phyloP scores from a whole-genome alignment of 139 green algal species.

The Monoraphidium neglectum region DNA sequence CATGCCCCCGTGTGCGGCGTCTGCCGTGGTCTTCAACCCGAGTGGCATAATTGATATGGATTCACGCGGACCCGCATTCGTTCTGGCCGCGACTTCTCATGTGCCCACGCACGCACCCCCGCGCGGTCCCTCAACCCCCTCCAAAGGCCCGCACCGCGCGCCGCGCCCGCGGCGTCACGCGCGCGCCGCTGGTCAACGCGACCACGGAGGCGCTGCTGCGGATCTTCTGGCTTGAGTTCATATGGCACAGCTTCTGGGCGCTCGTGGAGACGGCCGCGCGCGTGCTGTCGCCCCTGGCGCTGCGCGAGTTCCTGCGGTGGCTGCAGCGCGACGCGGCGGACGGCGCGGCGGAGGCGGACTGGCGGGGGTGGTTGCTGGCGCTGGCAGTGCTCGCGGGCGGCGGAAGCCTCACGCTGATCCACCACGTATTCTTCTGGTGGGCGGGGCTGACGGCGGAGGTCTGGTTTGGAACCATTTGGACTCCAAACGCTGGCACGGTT shows the following conservation, averaged over 20 bases:
- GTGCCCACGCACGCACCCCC: background rate
- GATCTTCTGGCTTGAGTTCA: constrained; percentile 49
- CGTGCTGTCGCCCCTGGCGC: constrained; percentile 61
- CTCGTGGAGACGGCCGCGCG: constrained; percentile 58
- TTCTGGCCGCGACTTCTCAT: background rate
- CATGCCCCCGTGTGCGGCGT: background rate
- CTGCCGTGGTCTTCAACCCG: background rate
- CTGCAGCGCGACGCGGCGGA: constrained; percentile 42
- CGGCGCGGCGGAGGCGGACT: constrained; percentile 24
- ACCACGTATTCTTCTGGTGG: constrained; percentile 84
- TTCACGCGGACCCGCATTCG: background rate
- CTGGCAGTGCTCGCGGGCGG: constrained; percentile 47
- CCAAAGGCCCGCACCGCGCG: background rate
- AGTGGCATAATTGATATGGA: background rate
- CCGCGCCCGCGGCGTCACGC: background rate
- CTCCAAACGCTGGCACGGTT: too few species aligned
- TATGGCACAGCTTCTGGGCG: constrained; percentile 55
- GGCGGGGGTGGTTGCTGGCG: constrained; percentile 76
- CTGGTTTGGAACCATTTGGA: too few species aligned
- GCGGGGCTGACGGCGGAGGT: too few species aligned
- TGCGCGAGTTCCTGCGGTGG: constrained; percentile 75
- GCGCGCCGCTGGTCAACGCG: constrained; percentile 22
- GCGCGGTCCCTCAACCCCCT: background rate
- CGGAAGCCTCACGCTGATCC: constrained; percentile 60
- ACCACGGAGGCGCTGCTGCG: constrained; percentile 45